Evolutionary conservation across 257 asterid species (phyloP), one percentile per base, ranked within the genome.

Genomic region (Nicotiana tabacum): DNA sequence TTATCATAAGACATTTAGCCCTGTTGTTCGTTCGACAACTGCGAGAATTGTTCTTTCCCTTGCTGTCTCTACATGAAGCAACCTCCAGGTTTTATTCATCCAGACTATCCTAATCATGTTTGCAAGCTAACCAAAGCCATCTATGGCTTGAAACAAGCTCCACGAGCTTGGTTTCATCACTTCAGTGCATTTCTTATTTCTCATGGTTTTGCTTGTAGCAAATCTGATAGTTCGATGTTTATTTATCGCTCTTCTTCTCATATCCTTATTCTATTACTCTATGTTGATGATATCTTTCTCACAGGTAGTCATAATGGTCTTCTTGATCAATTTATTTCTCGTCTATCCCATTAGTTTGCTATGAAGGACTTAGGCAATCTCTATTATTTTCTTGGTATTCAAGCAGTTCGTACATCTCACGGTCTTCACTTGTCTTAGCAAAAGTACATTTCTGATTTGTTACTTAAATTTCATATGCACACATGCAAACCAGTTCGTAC

Each of bases 101-200:
- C 57, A 0, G 9, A 39, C 18, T 18, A 32, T 39, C 76, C 83
- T 4, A 33, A 6, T 33, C 61, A 80, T 60, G 58, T 79, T 6
- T 79, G 62, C 11, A 30, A 15, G 10, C 16, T 79, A 6, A 32
- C 27, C 12, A 79, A 80, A 13, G 21, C 21, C 21, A 21, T 62
- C 6, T 80, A 80, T 79, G 76, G 46, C 1, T 61, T 79, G 18
- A 79, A 77, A 61, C 83, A 79, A 17, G 76, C 83, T 4, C 61
- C 46, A 11, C 5, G 16, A 0, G 30, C 64, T 3, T 10, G 30
- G 62, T 80, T 58, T 17, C 15, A 58, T 6, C 15, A 7, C 8
- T 9, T 27, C 0, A 9, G 18, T 16, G 35, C 33, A 10, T 35
- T 13, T 27, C 13, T 39, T 37, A 9, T 27, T 72, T n/a, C 46